A percentile compares a stretch with the other conserved stretches of the same genome.
phyloP scores from a whole-genome alignment of 345 rosid genomes.

The Camelina hispida region DNA sequence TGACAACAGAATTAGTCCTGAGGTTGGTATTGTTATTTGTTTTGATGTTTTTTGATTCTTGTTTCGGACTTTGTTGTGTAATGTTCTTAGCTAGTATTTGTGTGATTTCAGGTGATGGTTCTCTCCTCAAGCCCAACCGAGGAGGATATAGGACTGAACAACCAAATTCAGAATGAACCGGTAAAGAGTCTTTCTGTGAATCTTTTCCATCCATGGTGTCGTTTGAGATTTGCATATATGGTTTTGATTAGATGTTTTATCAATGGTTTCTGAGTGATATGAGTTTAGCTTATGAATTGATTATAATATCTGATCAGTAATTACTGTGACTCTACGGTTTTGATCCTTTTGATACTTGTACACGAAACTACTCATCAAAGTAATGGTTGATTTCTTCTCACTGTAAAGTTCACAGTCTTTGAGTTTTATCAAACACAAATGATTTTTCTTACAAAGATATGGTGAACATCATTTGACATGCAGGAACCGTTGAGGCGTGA shows the following conservation, averaged over 20 bases:
- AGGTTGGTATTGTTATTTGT: not conserved
- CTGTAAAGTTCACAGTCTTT: no score
- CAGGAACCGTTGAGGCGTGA: no score
- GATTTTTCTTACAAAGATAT: no score
- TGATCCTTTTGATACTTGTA: not conserved
- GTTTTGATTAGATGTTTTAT: not conserved
- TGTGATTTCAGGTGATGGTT: not conserved
- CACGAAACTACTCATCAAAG: no score
- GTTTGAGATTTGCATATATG: not conserved
- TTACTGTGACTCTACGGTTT: not conserved
- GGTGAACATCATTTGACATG: no score
- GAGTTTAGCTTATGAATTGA: not conserved
- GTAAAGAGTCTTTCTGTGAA: not conserved
- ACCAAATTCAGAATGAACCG: not conserved
- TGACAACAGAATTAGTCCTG: not conserved
- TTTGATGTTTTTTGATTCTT: not conserved
- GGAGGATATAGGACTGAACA: not conserved
- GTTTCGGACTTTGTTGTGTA: not conserved
- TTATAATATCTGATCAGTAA: not conserved
- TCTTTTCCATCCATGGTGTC: not conserved
- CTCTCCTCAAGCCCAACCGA: not conserved
- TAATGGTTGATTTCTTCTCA: no score
- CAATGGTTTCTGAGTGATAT: constrained; percentile 4
- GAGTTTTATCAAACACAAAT: no score
- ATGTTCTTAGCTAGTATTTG: not conserved